These are phyloP conservation scores for Vitis cinerea DNA, from an alignment of 164 flowering plant genomes.

Conservation along the genomic window DNA sequence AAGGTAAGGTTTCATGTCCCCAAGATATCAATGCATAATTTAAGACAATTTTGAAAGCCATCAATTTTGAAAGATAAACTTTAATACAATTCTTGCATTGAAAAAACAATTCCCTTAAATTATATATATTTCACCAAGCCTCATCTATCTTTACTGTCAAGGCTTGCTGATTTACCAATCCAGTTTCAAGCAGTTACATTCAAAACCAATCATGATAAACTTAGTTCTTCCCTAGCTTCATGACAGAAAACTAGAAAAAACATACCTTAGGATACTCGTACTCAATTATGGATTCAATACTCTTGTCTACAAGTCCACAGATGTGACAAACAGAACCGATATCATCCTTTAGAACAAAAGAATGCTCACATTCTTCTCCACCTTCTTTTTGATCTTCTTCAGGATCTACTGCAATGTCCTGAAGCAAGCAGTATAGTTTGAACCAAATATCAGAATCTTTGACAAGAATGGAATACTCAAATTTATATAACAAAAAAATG, in stretches of 20 bases:
- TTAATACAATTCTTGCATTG: too few relatives aligned
- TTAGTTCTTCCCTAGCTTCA: not conserved
- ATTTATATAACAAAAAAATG: too few relatives aligned
- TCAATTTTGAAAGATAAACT: too few relatives aligned
- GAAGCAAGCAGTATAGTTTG: conserved; percentile 7
- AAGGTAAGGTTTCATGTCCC: too few relatives aligned
- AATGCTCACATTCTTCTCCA: conserved; percentile 57
- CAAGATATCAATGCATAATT: too few relatives aligned
- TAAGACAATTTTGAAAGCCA: too few relatives aligned
- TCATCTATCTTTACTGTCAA: too few relatives aligned
- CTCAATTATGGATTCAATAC: conserved; percentile 60
- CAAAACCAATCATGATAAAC: too few relatives aligned
- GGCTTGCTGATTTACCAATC: too few relatives aligned
- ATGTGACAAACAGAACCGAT: conserved; percentile 66
- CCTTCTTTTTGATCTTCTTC: conserved; percentile 29
- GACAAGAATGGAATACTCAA: not conserved
- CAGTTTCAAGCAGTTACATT: too few relatives aligned
- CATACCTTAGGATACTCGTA: conserved; percentile 51
- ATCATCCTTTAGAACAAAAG: conserved; percentile 65
- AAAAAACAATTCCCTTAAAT: too few relatives aligned
- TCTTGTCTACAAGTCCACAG: conserved; percentile 52
- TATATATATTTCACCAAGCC: too few relatives aligned
- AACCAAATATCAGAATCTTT: not conserved
- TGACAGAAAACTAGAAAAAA: not conserved
- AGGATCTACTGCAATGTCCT: conserved; percentile 36